Evolutionary conservation across 129 eudicot species (phyloP).

Genomic region (Saussurea involucrata): DNA sequence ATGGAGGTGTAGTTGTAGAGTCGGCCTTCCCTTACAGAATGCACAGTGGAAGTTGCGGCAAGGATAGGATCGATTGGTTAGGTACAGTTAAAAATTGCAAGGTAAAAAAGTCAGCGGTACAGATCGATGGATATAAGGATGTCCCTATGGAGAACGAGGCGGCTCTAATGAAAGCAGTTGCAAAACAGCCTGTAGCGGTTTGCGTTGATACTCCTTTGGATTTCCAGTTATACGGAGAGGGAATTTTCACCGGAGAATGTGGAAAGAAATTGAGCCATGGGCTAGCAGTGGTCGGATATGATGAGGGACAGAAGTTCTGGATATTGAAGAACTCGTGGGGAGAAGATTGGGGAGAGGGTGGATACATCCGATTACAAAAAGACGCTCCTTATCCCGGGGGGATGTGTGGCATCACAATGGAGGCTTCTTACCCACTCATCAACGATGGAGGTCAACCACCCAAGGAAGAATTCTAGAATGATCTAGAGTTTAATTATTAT

Average conservation of each 20-base stretch:
- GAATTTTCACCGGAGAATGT: slow-evolving; percentile 36
- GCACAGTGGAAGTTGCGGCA: slow-evolving; percentile 36
- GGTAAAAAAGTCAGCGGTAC: too few relatives aligned
- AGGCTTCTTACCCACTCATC: slow-evolving; percentile 24
- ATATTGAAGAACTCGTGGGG: slow-evolving; percentile 40
- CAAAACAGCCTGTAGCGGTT: slow-evolving; percentile 57
- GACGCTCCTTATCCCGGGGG: slow-evolving; percentile 11
- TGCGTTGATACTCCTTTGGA: slow-evolving; percentile 45
- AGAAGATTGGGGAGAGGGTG: slow-evolving; percentile 39
- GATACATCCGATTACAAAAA: slow-evolving; percentile 39
- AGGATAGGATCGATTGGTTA: too few relatives aligned
- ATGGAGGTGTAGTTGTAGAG: slow-evolving; percentile 58
- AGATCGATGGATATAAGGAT: slow-evolving; percentile 58
- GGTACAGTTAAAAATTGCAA: too few relatives aligned
- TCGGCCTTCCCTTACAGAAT: slow-evolving; percentile 46
- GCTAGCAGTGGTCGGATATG: background rate
- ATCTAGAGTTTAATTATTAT: too few relatives aligned
- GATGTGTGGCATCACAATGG: slow-evolving; percentile 21
- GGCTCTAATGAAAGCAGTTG: slow-evolving; percentile 63
- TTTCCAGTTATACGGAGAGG: slow-evolving; percentile 82
- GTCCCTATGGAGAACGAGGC: slow-evolving; percentile 47
- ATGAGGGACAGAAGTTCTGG: slow-evolving; percentile 60
- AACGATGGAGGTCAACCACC: background rate
- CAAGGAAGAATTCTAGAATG: background rate
- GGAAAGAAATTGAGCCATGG: background rate